phyloP scores from a whole-genome alignment of 140 eudicot genomes.

The Ambrosia hybrid region DNA sequence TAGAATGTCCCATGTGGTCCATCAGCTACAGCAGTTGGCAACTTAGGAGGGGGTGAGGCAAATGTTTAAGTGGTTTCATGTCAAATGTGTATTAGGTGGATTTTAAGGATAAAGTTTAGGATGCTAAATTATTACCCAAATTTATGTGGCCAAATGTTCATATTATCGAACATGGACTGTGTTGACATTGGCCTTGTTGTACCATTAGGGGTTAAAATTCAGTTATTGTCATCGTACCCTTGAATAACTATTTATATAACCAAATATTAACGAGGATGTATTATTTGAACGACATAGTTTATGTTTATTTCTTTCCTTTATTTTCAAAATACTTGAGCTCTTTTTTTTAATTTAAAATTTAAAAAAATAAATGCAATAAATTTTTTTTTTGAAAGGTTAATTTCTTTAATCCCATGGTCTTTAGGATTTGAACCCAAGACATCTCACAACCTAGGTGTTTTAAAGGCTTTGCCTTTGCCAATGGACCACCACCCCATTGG shows the following conservation, averaged over 20 bases:
- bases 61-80: neutral
- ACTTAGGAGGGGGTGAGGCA: constrained; percentile 15
- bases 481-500: too few relatives aligned
- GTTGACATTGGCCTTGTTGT: constrained; percentile 24
- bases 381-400: too few relatives aligned
- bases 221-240: constrained; percentile 15
- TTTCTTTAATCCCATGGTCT: too few relatives aligned
- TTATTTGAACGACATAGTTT: neutral
- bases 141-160: neutral
- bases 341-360: too few relatives aligned
- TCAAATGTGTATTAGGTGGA: neutral
- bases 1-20: constrained; percentile 95
- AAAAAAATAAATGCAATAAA: neutral
- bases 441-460: too few relatives aligned
- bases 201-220: constrained; percentile 17
- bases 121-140: neutral
- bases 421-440: too few relatives aligned
- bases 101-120: constrained; percentile 10
- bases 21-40: constrained; percentile 92
- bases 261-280: neutral
- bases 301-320: neutral
- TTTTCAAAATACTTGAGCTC: too few relatives aligned
- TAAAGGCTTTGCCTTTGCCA: too few relatives aligned
- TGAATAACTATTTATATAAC: constrained; percentile 7
- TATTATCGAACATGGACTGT: constrained; percentile 4